These are phyloP conservation scores for Lolium multiflorum DNA, from an alignment of 176 grass and related monocot genomes.

Conservation along the genomic window DNA sequence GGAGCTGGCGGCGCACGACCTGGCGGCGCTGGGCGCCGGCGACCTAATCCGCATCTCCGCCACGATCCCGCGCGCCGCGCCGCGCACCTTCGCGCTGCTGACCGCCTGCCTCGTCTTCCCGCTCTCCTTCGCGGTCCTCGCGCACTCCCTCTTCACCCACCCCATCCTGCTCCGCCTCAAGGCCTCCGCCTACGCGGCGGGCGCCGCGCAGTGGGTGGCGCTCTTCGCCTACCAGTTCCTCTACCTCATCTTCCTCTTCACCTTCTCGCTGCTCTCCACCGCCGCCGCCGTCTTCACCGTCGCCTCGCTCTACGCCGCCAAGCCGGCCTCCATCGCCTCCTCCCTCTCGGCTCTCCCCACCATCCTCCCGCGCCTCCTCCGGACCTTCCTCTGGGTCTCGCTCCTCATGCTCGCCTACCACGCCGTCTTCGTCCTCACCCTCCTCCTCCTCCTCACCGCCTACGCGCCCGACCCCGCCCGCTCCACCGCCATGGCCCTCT, in stretches of 20 bases:
- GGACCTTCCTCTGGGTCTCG: conserved; percentile 88
- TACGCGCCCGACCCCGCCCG: conserved; percentile 13
- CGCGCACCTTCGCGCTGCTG: conserved; percentile 82
- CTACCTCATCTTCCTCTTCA: conserved; percentile 94
- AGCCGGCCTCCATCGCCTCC: conserved; percentile 70
- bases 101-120: conserved; percentile 86
- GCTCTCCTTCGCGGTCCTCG: conserved; percentile 87
- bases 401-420: conserved; percentile 85
- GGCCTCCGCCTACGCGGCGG: conserved; percentile 17
- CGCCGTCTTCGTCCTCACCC: conserved; percentile 55
- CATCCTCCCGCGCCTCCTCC: conserved; percentile 77
- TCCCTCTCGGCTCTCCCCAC: conserved; percentile 70
- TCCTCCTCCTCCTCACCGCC: conserved; percentile 55
- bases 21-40: conserved; percentile 60
- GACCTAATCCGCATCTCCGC: conserved; percentile 75
- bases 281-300: conserved; percentile 92
- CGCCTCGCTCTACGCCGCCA: conserved; percentile 91
- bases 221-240: conserved; percentile 83
- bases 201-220: conserved; percentile 50
- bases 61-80: conserved; percentile 70
- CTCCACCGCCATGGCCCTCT: conserved; percentile 18
- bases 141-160: conserved; percentile 95
- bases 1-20: conserved; percentile 63
- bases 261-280: conserved; percentile 96
- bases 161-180: conserved; percentile 71